A percentile compares a stretch with the other conserved stretches of the same genome.
phyloP scores from a whole-genome alignment of 345 rosid genomes.

The Gossypium longicalyx region DNA sequence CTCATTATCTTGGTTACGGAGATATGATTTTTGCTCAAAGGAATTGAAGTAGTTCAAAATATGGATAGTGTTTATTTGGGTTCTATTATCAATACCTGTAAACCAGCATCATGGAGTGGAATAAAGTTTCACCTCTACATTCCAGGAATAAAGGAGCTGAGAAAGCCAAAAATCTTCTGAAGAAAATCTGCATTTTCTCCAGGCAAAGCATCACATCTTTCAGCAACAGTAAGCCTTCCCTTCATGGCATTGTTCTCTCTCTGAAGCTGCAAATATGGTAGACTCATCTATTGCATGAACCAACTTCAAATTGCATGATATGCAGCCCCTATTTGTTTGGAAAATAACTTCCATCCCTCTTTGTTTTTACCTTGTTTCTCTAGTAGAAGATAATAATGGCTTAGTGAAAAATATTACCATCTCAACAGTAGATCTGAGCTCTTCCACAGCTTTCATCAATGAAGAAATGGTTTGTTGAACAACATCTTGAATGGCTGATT shows the following conservation, averaged over 20 bases:
- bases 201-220: conserved; percentile 12
- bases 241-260: conserved; percentile 40
- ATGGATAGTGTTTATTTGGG: not conserved
- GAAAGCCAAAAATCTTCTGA: conserved; percentile 14
- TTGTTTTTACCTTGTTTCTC: not conserved
- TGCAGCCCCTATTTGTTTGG: not conserved
- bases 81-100: conserved; percentile 16
- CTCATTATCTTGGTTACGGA: not conserved
- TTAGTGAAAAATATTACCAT: conserved; percentile 35
- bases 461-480: conserved; percentile 36
- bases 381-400: not conserved
- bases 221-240: conserved; percentile 32
- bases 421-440: conserved; percentile 36
- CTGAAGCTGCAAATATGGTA: conserved; percentile 38
- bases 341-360: not conserved
- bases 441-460: conserved; percentile 49
- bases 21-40: not conserved
- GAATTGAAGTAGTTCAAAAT: too few relatives aligned
- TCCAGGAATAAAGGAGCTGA: not conserved
- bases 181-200: conserved; percentile 13
- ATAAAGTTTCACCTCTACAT: not conserved
- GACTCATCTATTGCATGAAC: conserved; percentile 10
- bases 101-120: not conserved
- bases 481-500: conserved; percentile 39
- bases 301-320: not conserved